Evolutionary conservation across 371 early-diverging fungal species (phyloP).

Genomic region (Haplosporangium sp.): DNA sequence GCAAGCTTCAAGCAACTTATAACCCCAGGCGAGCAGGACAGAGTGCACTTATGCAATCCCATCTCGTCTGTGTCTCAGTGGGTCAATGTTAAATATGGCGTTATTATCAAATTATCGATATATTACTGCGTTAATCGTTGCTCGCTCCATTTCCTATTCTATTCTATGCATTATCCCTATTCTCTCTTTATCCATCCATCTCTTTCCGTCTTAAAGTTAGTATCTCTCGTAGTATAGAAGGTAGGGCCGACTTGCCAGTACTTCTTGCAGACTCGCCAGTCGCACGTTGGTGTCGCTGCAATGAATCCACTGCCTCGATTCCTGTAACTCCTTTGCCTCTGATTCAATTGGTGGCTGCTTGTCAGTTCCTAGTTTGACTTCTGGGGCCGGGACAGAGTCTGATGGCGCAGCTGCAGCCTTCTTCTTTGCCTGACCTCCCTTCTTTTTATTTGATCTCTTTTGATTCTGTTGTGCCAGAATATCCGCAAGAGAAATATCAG

Average conservation of each 20-base stretch:
- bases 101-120: background rate
- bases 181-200: background rate
- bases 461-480: slow-evolving; percentile 20
- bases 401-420: background rate
- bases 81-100: background rate
- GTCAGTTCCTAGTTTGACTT: slow-evolving; percentile 8
- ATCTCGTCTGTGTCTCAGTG: too few species aligned
- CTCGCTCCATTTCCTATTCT: background rate
- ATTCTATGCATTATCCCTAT: slow-evolving; percentile 1
- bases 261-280: slow-evolving; percentile 29
- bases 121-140: background rate
- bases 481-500: slow-evolving; percentile 35
- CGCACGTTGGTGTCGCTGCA: slow-evolving; percentile 50
- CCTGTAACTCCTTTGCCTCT: slow-evolving; percentile 6
- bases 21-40: background rate
- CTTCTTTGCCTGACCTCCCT: slow-evolving; percentile 8
- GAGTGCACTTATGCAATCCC: background rate
- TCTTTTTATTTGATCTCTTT: slow-evolving; percentile 25
- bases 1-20: background rate
- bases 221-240: slow-evolving; percentile 54
- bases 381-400: background rate
- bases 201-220: slow-evolving; percentile 14
- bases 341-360: background rate
- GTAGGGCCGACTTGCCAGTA: slow-evolving; percentile 34
- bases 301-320: slow-evolving; percentile 37